Evolutionary conservation across 192 early-diverging fungal species (phyloP), one percentile per base, ranked within the genome.

Genomic region (Mortierella hygrophila): DNA sequence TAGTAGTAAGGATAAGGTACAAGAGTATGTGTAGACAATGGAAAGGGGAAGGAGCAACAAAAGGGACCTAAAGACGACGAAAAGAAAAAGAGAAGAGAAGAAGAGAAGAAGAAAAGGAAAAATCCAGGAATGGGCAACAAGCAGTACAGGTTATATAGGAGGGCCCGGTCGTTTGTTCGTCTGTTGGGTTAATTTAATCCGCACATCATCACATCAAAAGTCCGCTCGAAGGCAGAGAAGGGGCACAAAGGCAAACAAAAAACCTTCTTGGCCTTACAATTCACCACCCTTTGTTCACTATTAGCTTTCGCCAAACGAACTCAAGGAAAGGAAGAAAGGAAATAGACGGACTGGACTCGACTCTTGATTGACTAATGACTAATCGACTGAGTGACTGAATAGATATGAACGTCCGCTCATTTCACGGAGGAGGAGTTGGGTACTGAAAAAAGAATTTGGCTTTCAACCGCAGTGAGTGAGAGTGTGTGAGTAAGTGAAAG

Each of bases 1-100:
- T 57, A 47, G 74, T 52, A 76, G 49, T 77, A 49, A 81, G 52
- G 76, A 74, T 38, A 69, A 69, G 74, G 29, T 41, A 69, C 13
- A 69, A 46, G 57, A 70, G 35, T 38, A 46, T 63, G 41, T 41
- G 46, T 41, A 65, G 57, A 44, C n/a, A 26, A 37, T n/a, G 38
- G 40, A 29, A 32, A 11, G 44, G 76, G 40, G 63, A 11, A 20
- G 32, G 15, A 44, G 23, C 60, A 65, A 35, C 60, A 13, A 32
- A 65, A 13, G 71, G 60, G 84, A 86, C 79, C 79, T 69, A 40
- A 74, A 68, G 79, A 70, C 73, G 46, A 80, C 63, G 76, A 78
- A 47, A 74, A 77, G 76, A 55, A 75, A 63, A 72, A 80, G 52
- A 73, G 13, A 37, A 76, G 15, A 68, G 46, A 76, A 76, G 42